Evolutionary conservation across 2,329 filamentous ascomycete species (phyloP), one percentile per base, ranked within the genome.

Genomic region (Diaporthe citrichinensis): DNA sequence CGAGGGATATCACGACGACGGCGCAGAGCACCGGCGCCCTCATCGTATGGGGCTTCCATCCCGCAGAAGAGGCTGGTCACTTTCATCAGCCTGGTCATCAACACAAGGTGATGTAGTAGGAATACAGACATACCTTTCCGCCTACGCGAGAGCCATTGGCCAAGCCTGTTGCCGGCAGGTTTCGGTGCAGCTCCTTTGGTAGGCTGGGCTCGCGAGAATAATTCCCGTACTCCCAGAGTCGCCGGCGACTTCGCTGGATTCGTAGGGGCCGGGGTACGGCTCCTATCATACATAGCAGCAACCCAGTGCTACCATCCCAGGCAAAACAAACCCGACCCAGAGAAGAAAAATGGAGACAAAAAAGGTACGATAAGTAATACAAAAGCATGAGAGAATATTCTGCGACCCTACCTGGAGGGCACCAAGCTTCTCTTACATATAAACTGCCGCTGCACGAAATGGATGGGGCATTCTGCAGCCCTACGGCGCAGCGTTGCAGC

Each of bases 11-110:
- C 0, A 83, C 20, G 0, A 85, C 81, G 0, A 90, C 78, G 1
- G 78, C 76, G 0, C 81, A 68, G 0, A 90, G 81, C 0, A 88
- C 83, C 0, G 84, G 80, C 0, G 80, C 79, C 61, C 80, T 79
- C 3, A 87, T 77, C 0, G 84, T 84, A 2, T 80, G 23, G 0
- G 85, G 85, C 41, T 82, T 86, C 86, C 85, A 87, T n/a, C 79
- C 77, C 36, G 46, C 46, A 34, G n/a, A 3, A 17, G 46, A 62
- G 58, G n/a, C 71, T 72, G n/a, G 15, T 20, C 8, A 39, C 31
- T 0, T 7, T 8, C 23, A 53, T 62, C 46, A 73, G 71, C 41
- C 31, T 53, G 25, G 3, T 1, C 28, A 31, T 41, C 2, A 0
- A 31, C 20, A 3, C 14, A 39, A 49, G 6, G 12, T 20, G 4